Percentiles rank a stretch among this genome's conserved stretches.
Conservation (phyloP, 2,329 filamentous ascomycete genomes). For the Westerdykella ornata region DNA sequence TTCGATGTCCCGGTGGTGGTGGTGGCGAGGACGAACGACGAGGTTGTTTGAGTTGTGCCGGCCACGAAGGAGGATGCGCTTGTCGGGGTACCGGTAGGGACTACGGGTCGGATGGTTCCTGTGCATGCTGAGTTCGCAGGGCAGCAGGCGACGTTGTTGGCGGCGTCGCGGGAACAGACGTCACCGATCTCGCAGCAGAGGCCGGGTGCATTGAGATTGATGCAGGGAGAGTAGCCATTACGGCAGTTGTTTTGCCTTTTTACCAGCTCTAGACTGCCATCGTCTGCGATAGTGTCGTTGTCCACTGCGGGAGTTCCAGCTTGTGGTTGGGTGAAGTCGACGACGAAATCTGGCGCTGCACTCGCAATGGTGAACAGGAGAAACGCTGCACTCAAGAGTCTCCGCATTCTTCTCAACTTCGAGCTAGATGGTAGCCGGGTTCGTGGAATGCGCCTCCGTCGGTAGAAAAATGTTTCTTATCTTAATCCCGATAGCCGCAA, state of each 20-base stretch:
- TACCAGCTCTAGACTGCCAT: slow-evolving; percentile 20
- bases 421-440: slow-evolving; percentile 1
- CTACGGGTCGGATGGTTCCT: slow-evolving; percentile 42
- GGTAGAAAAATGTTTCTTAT: slow-evolving; percentile 6
- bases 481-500: no score
- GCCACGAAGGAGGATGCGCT: slow-evolving; percentile 4
- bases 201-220: slow-evolving; percentile 45
- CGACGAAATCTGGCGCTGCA: slow-evolving; percentile 23
- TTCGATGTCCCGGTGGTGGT: slow-evolving; percentile 10
- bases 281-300: slow-evolving; percentile 22
- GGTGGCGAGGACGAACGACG: slow-evolving; percentile 14
- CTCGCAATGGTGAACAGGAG: slow-evolving; percentile 25
- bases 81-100: slow-evolving; percentile 5
- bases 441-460: slow-evolving; percentile 15
- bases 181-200: slow-evolving; percentile 52
- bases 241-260: slow-evolving; percentile 44
- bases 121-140: slow-evolving; percentile 53
- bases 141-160: slow-evolving; percentile 56
- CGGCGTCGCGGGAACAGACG: slow-evolving; percentile 51
- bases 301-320: slow-evolving; percentile 17
- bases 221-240: slow-evolving; percentile 48
- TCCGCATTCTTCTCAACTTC: slow-evolving; percentile 21
- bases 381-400: slow-evolving; percentile 18
- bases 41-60: slow-evolving; percentile 18
- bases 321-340: slow-evolving; percentile 26